These are phyloP conservation scores for Phaseolus coccineus DNA, from an alignment of 331 rosid species.

Conservation along the genomic window DNA sequence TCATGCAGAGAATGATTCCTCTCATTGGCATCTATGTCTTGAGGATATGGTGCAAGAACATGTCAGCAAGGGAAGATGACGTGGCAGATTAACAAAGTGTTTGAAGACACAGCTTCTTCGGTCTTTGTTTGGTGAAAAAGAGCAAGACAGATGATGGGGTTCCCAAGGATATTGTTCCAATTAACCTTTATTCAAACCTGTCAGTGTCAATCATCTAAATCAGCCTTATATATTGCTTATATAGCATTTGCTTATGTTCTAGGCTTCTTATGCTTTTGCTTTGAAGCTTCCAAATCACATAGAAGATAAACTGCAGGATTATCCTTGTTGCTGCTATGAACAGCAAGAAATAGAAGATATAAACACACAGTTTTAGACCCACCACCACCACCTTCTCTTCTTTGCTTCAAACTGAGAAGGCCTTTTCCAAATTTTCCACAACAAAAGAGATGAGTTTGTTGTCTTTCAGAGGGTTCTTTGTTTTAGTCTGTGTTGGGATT, in stretches of 20 bases:
- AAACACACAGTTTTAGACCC: slow-evolving; percentile 31
- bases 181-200: slow-evolving; percentile 81
- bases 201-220: slow-evolving; percentile 66
- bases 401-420: slow-evolving; percentile 36
- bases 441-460: slow-evolving; percentile 58
- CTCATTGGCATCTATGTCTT: slow-evolving; percentile 31
- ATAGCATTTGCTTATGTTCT: slow-evolving; percentile 66
- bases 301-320: slow-evolving; percentile 58
- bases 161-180: slow-evolving; percentile 79
- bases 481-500: slow-evolving; percentile 61
- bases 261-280: slow-evolving; percentile 62
- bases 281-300: slow-evolving; percentile 69
- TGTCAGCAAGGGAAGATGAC: slow-evolving; percentile 51
- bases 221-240: slow-evolving; percentile 79
- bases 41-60: slow-evolving; percentile 42
- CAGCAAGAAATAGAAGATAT: slow-evolving; percentile 32
- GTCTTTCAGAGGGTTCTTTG: slow-evolving; percentile 50
- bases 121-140: slow-evolving; percentile 63
- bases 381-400: slow-evolving; percentile 46
- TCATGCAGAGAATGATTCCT: not conserved
- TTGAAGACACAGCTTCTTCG: slow-evolving; percentile 43
- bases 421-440: slow-evolving; percentile 45
- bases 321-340: slow-evolving; percentile 54
- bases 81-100: slow-evolving; percentile 48
- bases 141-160: slow-evolving; percentile 59